These are phyloP conservation scores for Hygrophoropsis aurantiaca DNA, from an alignment of 768 basidiomycete species.

Conservation along the genomic window DNA sequence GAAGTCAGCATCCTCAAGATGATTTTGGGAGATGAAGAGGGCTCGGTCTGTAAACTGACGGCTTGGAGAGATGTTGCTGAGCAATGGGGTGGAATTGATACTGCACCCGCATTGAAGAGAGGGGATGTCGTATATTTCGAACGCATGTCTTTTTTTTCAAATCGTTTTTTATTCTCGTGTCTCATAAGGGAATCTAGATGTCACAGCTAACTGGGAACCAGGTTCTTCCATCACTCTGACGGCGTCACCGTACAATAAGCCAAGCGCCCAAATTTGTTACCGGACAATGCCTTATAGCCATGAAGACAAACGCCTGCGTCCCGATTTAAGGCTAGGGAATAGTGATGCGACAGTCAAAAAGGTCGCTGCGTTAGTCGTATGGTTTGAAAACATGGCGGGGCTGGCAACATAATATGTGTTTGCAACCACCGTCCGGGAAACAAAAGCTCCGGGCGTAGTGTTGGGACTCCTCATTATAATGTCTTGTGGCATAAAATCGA, in stretches of 20 bases:
- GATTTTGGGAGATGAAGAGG: slow-evolving; percentile 73
- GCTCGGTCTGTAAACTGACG: slow-evolving; percentile 66
- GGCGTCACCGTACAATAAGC: slow-evolving; percentile 68
- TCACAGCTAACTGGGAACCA: slow-evolving; percentile 48
- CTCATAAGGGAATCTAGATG: slow-evolving; percentile 40
- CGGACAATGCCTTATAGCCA: slow-evolving; percentile 68
- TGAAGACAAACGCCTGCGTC: slow-evolving; percentile 60
- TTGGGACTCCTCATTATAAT: too few species aligned
- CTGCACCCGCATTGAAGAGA: slow-evolving; percentile 49
- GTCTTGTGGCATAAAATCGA: too few species aligned
- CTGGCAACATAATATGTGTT: too few species aligned
- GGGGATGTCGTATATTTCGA: slow-evolving; percentile 74
- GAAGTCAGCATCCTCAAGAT: slow-evolving; percentile 68
- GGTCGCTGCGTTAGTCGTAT: slow-evolving; percentile 62
- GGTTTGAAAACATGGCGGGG: slow-evolving; percentile 78
- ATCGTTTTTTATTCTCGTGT: slow-evolving; percentile 12
- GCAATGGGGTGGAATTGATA: slow-evolving; percentile 55
- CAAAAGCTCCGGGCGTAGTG: too few species aligned
- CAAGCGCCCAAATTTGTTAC: slow-evolving; percentile 69
- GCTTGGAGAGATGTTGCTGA: slow-evolving; percentile 81
- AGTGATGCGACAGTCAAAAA: slow-evolving; percentile 69
- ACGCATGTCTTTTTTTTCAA: slow-evolving; percentile 44
- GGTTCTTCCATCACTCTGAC: slow-evolving; percentile 50
- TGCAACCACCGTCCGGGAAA: too few species aligned
- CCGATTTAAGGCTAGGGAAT: slow-evolving; percentile 69